These are phyloP conservation scores for Mortierella sp. DNA, from an alignment of 371 early-diverging fungal genomes.

Conservation along the genomic window DNA sequence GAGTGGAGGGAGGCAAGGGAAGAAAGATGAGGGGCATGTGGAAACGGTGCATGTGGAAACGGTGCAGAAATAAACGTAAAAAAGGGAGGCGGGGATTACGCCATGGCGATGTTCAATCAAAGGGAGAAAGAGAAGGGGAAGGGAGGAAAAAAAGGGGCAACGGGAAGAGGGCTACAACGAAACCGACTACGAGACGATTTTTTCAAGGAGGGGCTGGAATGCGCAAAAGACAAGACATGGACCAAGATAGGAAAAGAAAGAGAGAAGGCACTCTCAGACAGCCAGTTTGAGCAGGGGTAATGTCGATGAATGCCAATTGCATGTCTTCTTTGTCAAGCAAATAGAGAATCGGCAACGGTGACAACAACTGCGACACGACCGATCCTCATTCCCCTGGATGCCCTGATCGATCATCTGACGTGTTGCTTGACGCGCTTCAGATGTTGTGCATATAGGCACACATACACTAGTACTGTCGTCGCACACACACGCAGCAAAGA, in stretches of 20 bases:
- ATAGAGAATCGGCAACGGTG: neutral
- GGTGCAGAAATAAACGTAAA: too few species aligned
- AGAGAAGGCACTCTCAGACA: neutral
- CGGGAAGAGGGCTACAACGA: neutral
- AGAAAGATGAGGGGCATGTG: too few species aligned
- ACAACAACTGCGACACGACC: neutral
- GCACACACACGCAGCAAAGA: too few species aligned
- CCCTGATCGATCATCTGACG: neutral
- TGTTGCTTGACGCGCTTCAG: too few species aligned
- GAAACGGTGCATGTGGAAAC: too few species aligned
- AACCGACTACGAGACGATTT: neutral
- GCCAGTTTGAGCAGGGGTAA: slow-evolving; percentile 6
- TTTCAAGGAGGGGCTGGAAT: slow-evolving; percentile 10
- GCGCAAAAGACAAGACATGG: neutral
- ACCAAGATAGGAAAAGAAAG: neutral
- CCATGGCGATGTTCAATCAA: too few species aligned
- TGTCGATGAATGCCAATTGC: too few species aligned
- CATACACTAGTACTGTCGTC: too few species aligned
- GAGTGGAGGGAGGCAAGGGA: neutral
- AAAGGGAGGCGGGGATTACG: too few species aligned
- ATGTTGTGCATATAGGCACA: too few species aligned
- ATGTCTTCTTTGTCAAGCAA: neutral
- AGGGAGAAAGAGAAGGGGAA: too few species aligned
- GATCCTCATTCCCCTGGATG: neutral
- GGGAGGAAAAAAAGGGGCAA: neutral